phyloP scores from a whole-genome alignment of 805 yeast genomes.

The Zygoascus bituminiphila region DNA sequence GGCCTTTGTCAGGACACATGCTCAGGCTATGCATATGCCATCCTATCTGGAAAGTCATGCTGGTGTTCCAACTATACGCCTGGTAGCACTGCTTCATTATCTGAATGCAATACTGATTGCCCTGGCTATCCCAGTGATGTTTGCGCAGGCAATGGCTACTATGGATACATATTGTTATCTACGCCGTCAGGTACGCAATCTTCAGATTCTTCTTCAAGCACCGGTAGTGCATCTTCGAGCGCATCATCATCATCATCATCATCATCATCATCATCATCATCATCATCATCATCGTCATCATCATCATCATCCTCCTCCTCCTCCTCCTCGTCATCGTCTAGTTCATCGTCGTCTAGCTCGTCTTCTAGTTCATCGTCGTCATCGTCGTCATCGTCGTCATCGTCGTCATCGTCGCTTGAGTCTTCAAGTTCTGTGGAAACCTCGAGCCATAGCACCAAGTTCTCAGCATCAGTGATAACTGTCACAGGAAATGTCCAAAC shows the following conservation, averaged over 20 bases:
- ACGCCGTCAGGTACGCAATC: conserved; percentile 27
- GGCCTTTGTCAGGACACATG: conserved; percentile 49
- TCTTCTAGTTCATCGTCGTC: conserved; percentile 12
- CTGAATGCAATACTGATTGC: conserved; percentile 32
- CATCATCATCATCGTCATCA: conserved; percentile 15
- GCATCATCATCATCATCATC: conserved; percentile 8
- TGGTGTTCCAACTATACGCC: conserved; percentile 58
- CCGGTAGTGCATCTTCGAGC: conserved; percentile 4
- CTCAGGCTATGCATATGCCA: conserved; percentile 42
- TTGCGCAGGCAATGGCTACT: conserved; percentile 40
- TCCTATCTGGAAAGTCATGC: conserved; percentile 43
- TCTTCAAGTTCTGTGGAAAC: conserved; percentile 16
- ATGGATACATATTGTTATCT: conserved; percentile 43
- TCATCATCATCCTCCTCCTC: conserved; percentile 8
- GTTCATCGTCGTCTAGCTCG: conserved; percentile 10
- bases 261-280: conserved; percentile 5
- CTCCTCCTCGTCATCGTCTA: conserved; percentile 11
- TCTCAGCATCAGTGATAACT: not conserved
- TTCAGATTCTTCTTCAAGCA: conserved; percentile 7
- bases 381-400: conserved; percentile 17
- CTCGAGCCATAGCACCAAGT: not conserved
- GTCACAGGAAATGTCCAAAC: conserved; percentile 19
- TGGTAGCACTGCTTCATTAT: conserved; percentile 28
- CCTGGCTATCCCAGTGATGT: conserved; percentile 39
- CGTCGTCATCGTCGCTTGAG: conserved; percentile 10